Percentiles rank a stretch among this genome's conserved stretches.
Evolutionary conservation across 768 basidiomycete species (phyloP).

Genomic region (Russula dissimulans): DNA sequence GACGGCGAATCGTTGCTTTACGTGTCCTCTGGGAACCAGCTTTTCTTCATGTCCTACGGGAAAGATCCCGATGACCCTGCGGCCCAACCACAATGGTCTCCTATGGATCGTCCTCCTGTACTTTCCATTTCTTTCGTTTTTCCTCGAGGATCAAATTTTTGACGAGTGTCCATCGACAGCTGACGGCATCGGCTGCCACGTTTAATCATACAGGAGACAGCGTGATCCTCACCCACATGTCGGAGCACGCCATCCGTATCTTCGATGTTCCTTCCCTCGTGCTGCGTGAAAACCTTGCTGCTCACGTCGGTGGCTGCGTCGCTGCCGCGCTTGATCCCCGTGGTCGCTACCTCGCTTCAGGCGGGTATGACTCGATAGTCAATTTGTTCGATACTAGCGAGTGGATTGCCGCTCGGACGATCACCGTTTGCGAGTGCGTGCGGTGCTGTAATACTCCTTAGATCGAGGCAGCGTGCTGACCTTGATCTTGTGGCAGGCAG

Average conservation of each 20-base stretch:
- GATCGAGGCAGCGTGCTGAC: neutral
- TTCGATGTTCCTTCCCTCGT: constrained; percentile 58
- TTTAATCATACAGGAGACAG: constrained; percentile 73
- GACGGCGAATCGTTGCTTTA: constrained; percentile 61
- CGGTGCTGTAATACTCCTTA: neutral
- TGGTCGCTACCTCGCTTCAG: constrained; percentile 70
- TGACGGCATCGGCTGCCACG: constrained; percentile 55
- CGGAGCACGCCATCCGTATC: constrained; percentile 56
- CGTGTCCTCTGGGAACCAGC: constrained; percentile 47
- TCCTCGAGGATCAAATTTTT: neutral
- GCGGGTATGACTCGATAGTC: constrained; percentile 75
- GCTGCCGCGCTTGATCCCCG: constrained; percentile 75
- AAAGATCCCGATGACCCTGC: constrained; percentile 39
- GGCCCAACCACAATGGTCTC: constrained; percentile 41
- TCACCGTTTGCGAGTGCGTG: constrained; percentile 73
- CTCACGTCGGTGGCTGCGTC: constrained; percentile 74
- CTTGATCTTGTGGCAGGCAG: constrained; percentile 35
- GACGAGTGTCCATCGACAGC: constrained; percentile 24
- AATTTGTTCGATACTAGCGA: constrained; percentile 73
- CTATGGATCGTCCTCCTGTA: constrained; percentile 24
- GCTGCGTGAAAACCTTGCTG: constrained; percentile 52
- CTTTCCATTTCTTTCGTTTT: neutral
- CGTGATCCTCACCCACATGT: constrained; percentile 54
- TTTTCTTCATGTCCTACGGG: constrained; percentile 52
- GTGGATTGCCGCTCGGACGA: constrained; percentile 72